A percentile compares a stretch with the other conserved stretches of the same genome.
Conservation (phyloP, 345 rosid species). For the Hibiscus tridactylites region DNA sequence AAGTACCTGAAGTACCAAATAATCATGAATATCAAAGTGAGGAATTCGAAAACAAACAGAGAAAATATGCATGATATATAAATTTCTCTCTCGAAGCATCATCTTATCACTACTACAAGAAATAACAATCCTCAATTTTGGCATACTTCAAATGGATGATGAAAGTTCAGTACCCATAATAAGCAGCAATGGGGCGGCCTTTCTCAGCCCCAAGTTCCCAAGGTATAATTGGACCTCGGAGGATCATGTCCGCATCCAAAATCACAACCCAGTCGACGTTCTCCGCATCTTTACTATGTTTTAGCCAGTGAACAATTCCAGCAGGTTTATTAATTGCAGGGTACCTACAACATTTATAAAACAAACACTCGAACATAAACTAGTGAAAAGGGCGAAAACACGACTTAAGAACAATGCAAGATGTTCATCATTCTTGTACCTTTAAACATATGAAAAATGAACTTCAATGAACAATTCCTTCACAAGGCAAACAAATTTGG, state of each 20-base stretch:
- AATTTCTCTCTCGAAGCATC: not conserved
- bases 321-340: constrained; percentile 98
- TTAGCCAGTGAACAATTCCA: constrained; percentile 87
- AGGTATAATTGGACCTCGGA: constrained; percentile 87
- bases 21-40: not conserved
- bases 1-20: constrained; percentile 50
- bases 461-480: not conserved
- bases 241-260: constrained; percentile 95
- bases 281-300: constrained; percentile 81
- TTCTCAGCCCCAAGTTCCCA: constrained; percentile 91
- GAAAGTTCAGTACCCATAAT: constrained; percentile 55
- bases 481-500: not conserved
- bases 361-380: not conserved
- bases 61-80: not conserved
- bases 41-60: not conserved
- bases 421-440: not conserved
- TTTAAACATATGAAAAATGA: not conserved
- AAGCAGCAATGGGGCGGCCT: constrained; percentile 86
- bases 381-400: not conserved
- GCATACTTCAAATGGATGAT: not conserved
- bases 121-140: not conserved
- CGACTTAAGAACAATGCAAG: not conserved
- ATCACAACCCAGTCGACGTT: constrained; percentile 95
- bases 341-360: constrained; percentile 44
- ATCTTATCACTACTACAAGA: not conserved